These are phyloP conservation scores for Flaveria trinervia DNA, from an alignment of 129 eudicot species.

Conservation along the genomic window DNA sequence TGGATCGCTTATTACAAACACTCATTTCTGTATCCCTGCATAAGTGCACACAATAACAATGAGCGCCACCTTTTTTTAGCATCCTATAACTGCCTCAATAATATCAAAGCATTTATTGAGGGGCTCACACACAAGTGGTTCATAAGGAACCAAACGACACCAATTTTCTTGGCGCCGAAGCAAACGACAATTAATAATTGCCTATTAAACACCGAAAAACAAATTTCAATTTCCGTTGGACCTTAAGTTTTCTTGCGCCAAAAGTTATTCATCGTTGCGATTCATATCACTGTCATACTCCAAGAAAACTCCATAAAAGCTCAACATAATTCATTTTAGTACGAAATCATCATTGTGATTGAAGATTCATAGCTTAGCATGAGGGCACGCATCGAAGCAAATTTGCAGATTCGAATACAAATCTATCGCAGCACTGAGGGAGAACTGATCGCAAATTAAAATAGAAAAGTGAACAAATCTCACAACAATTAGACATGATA, in stretches of 20 bases:
- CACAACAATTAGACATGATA: background rate
- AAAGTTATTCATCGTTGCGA: background rate
- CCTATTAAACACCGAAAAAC: background rate
- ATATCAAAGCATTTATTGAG: background rate
- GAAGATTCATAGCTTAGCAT: too few species aligned
- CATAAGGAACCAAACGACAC: background rate
- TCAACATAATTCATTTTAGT: too few species aligned
- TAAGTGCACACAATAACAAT: too few species aligned
- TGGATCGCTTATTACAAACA: slow-evolving; percentile 20
- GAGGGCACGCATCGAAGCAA: too few species aligned
- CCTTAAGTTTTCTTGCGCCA: slow-evolving; percentile 17
- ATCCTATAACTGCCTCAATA: too few species aligned
- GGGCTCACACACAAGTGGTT: background rate
- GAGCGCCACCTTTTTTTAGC: background rate
- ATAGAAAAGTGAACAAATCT: background rate
- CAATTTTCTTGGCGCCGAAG: slow-evolving; percentile 31
- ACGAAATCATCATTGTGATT: too few species aligned
- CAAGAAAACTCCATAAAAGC: too few species aligned
- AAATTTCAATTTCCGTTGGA: background rate
- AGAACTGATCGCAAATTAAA: background rate
- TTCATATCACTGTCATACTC: too few species aligned
- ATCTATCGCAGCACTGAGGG: background rate
- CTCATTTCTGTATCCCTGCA: slow-evolving; percentile 36
- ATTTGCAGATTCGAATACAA: too few species aligned
- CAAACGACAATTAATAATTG: background rate